phyloP scores from a whole-genome alignment of 2,329 filamentous ascomycete genomes.

The Harringtonia lauricola region DNA sequence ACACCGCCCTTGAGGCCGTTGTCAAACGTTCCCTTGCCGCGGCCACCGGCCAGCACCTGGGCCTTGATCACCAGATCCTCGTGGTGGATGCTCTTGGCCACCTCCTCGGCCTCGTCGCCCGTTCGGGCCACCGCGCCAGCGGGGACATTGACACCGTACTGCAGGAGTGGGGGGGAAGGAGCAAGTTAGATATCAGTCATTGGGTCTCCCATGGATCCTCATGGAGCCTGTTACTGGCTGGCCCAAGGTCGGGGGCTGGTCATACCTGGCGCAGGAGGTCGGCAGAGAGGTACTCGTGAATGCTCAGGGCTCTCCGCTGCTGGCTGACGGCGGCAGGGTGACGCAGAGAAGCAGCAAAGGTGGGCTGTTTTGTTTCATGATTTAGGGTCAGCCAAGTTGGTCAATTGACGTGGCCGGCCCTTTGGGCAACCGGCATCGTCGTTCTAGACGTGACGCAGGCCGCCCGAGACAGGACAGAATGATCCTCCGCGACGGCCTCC shows the following conservation, averaged over 20 bases:
- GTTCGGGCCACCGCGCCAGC: conserved; percentile 77
- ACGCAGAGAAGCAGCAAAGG: conserved; percentile 32
- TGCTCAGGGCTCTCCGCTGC: conserved; percentile 82
- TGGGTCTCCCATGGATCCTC: no score
- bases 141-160: conserved; percentile 94
- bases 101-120: conserved; percentile 77
- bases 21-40: conserved; percentile 96
- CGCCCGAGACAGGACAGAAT: conserved; percentile 18
- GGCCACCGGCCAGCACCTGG: conserved; percentile 92
- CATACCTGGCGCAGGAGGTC: conserved; percentile 70
- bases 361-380: not conserved
- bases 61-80: conserved; percentile 99
- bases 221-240: no score
- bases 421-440: no score
- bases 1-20: conserved; percentile 99
- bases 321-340: conserved; percentile 51
- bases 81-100: conserved; percentile 82
- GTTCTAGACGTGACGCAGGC: not conserved
- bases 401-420: no score
- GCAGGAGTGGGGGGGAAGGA: conserved; percentile 11
- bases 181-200: conserved; percentile 4
- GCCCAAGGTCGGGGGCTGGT: no score
- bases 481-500: not conserved
- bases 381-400: no score
- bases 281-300: conserved; percentile 96